A percentile compares a stretch with the other conserved stretches of the same genome.
These are phyloP conservation scores for Lactarius hengduanensis DNA, from an alignment of 768 basidiomycete species.

Conservation along the genomic window DNA sequence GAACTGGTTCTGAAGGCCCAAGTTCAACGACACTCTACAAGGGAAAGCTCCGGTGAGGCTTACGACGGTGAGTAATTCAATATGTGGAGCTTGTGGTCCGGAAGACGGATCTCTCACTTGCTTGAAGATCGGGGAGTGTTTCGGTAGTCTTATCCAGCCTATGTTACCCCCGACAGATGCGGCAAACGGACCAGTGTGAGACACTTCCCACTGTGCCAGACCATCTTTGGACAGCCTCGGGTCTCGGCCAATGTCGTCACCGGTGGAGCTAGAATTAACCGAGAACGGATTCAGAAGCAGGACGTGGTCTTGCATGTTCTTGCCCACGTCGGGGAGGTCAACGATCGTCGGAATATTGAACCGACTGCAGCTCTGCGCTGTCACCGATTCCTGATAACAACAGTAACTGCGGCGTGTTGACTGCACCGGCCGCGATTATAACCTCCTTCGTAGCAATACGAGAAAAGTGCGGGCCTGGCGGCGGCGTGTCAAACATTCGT, in stretches of 20 bases:
- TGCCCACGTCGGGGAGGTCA: conserved; percentile 34
- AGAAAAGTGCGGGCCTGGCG: conserved; percentile 17
- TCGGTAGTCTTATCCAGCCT: conserved; percentile 18
- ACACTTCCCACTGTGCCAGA: conserved; percentile 16
- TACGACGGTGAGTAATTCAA: conserved; percentile 21
- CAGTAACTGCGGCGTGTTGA: conserved; percentile 31
- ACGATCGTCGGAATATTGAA: conserved; percentile 30
- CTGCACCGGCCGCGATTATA: conserved; percentile 23
- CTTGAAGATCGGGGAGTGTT: conserved; percentile 15
- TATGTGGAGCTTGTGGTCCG: conserved; percentile 26
- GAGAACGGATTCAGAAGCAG: conserved; percentile 1
- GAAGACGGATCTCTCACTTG: conserved; percentile 21
- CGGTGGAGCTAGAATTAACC: conserved; percentile 6
- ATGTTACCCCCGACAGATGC: not conserved
- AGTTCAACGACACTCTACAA: not conserved
- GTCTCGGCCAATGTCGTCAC: conserved; percentile 18
- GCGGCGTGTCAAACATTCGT: not conserved
- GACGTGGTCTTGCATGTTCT: conserved; percentile 34
- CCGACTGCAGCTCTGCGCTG: conserved; percentile 23
- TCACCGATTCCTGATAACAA: conserved; percentile 36
- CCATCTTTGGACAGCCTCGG: conserved; percentile 3
- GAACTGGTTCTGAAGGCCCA: conserved; percentile 10
- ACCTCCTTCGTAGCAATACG: conserved; percentile 20
- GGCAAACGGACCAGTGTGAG: conserved; percentile 18
- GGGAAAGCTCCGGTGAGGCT: not conserved